Evolutionary conservation across 805 yeast species (phyloP).

Genomic region (Sugiyamaella floridensis): DNA sequence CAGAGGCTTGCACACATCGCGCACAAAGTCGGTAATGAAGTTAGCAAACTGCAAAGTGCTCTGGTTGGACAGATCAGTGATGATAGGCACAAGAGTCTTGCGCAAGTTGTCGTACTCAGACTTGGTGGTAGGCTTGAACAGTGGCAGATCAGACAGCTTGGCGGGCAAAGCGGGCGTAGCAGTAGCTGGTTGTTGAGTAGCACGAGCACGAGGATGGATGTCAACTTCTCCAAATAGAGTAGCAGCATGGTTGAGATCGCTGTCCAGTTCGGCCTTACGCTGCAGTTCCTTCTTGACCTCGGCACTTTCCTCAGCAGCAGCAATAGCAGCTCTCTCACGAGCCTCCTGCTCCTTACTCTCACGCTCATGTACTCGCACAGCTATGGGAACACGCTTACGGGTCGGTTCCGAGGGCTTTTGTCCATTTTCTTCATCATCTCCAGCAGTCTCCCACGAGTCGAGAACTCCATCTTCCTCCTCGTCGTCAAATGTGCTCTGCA

Average conservation of each 20-base stretch:
- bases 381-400: slow-evolving; percentile 40
- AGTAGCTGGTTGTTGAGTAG: slow-evolving; percentile 37
- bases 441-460: slow-evolving; percentile 81
- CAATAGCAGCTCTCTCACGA: slow-evolving; percentile 39
- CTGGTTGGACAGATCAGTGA: slow-evolving; percentile 53
- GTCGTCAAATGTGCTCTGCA: slow-evolving; percentile 53
- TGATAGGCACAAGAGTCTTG: slow-evolving; percentile 57
- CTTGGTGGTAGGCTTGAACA: slow-evolving; percentile 76
- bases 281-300: slow-evolving; percentile 66
- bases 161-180: slow-evolving; percentile 34
- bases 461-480: slow-evolving; percentile 69
- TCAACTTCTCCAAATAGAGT: slow-evolving; percentile 71
- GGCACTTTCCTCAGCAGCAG: slow-evolving; percentile 51
- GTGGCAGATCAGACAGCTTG: slow-evolving; percentile 39
- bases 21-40: slow-evolving; percentile 75
- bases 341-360: slow-evolving; percentile 42
- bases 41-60: slow-evolving; percentile 63
- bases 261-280: slow-evolving; percentile 70
- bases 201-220: slow-evolving; percentile 39
- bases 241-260: slow-evolving; percentile 90
- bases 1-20: slow-evolving; percentile 80
- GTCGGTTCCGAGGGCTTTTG: slow-evolving; percentile 36
- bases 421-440: slow-evolving; percentile 61
- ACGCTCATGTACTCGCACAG: slow-evolving; percentile 35
- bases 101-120: slow-evolving; percentile 72